Evolutionary conservation across 257 asterid genomes (phyloP).

Genomic region (Craterostigma plantagineum): DNA sequence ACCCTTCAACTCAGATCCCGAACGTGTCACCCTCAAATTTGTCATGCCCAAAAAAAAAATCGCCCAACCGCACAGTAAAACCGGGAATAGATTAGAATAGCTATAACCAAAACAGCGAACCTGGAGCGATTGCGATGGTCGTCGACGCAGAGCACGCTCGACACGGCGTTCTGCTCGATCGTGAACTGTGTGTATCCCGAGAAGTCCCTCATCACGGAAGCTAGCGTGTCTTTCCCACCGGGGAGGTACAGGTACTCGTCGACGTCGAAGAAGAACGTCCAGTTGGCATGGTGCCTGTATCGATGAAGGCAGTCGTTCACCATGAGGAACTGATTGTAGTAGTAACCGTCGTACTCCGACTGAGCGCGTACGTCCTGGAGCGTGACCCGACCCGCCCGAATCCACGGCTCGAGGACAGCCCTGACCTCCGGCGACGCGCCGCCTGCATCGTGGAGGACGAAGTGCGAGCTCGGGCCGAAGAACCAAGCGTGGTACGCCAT

Average conservation of each 20-base stretch:
- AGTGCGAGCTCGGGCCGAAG: slow-evolving; percentile 50
- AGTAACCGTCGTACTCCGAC: slow-evolving; percentile 70
- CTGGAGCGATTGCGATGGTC: not conserved
- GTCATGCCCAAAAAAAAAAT: no score
- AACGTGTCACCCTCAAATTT: no score
- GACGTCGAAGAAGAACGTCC: slow-evolving; percentile 79
- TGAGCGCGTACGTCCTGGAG: slow-evolving; percentile 63
- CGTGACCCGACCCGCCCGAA: slow-evolving; percentile 55
- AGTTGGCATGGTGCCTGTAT: slow-evolving; percentile 37
- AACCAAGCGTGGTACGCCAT: slow-evolving; percentile 50
- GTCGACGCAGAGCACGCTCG: slow-evolving; percentile 37
- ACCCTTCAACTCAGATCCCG: no score
- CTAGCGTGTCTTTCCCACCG: slow-evolving; percentile 28
- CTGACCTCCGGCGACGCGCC: slow-evolving; percentile 68
- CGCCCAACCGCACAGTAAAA: no score
- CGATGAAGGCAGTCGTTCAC: slow-evolving; percentile 74
- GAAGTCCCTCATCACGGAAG: slow-evolving; percentile 34
- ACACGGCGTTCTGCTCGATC: slow-evolving; percentile 73
- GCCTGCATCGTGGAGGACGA: slow-evolving; percentile 79
- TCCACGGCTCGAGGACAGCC: slow-evolving; percentile 55
- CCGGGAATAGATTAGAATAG: no score
- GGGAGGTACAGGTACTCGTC: slow-evolving; percentile 67
- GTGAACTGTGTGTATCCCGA: slow-evolving; percentile 53
- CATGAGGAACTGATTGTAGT: slow-evolving; percentile 60
- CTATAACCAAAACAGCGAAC: no score